Evolutionary conservation across 2,329 filamentous ascomycete genomes (phyloP).

Genomic region (Fusarium sp.): DNA sequence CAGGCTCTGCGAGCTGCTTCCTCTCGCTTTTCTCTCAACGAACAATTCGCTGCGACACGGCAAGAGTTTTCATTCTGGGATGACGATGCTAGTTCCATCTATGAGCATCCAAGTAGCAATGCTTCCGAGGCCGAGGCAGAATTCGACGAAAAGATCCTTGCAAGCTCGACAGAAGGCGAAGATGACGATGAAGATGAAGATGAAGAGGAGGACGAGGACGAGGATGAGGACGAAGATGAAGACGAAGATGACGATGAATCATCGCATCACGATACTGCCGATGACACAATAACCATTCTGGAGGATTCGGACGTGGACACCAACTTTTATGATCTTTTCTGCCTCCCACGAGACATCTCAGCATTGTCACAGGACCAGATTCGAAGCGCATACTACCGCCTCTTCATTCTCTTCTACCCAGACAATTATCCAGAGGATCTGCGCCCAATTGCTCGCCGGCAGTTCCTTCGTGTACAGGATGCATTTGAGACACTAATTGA

Average conservation of each 20-base stretch:
- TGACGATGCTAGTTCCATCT: constrained; percentile 61
- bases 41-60: constrained; percentile 63
- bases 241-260: not conserved
- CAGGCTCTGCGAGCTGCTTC: constrained; percentile 53
- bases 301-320: constrained; percentile 38
- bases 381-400: constrained; percentile 59
- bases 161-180: not conserved
- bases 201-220: not conserved
- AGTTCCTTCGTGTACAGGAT: constrained; percentile 58
- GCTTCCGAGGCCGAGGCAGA: constrained; percentile 13
- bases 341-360: constrained; percentile 54
- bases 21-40: constrained; percentile 62
- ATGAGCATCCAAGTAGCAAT: constrained; percentile 50
- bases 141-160: not conserved
- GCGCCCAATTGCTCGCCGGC: constrained; percentile 55
- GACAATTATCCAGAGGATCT: constrained; percentile 57
- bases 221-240: not conserved
- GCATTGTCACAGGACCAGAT: constrained; percentile 53
- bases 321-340: constrained; percentile 62
- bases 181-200: not conserved
- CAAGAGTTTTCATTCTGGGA: constrained; percentile 63
- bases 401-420: constrained; percentile 61
- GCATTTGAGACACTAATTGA: constrained; percentile 65
- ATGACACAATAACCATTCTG: constrained; percentile 10
- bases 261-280: constrained; percentile 21